These are phyloP conservation scores for Friedmanniomyces simplex DNA, from an alignment of 495 filamentous ascomycete genomes.

Conservation along the genomic window DNA sequence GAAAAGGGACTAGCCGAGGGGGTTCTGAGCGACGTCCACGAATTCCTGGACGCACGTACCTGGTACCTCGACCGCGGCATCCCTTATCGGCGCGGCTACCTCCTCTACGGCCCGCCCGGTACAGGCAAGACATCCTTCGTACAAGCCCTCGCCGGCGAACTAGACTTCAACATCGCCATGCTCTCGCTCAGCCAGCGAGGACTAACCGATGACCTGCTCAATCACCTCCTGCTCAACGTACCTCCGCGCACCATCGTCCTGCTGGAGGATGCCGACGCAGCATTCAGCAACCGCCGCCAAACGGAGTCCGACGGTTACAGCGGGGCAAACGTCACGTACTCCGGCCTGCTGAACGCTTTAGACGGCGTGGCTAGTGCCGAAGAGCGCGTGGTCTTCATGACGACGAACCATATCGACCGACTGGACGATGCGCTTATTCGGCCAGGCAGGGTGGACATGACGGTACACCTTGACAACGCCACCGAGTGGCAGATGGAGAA, in stretches of 20 bases:
- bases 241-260: constrained; percentile 77
- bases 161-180: constrained; percentile 91
- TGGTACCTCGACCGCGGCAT: constrained; percentile 97
- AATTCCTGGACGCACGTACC: constrained; percentile 64
- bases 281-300: constrained; percentile 67
- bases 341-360: constrained; percentile 82
- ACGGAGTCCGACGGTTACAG: constrained; percentile 74
- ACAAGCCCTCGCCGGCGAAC: constrained; percentile 79
- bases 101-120: constrained; percentile 87
- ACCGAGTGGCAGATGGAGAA: constrained; percentile 70
- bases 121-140: constrained; percentile 96
- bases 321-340: constrained; percentile 89
- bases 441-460: constrained; percentile 90
- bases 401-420: constrained; percentile 85
- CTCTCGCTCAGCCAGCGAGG: constrained; percentile 89
- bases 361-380: constrained; percentile 95
- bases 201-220: constrained; percentile 84
- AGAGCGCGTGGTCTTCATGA: constrained; percentile 85
- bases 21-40: constrained; percentile 74
- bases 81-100: constrained; percentile 85
- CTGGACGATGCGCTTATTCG: constrained; percentile 83
- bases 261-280: constrained; percentile 91
- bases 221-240: constrained; percentile 77
- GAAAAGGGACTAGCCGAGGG: constrained; percentile 75
- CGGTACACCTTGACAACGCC: constrained; percentile 77